These are phyloP conservation scores for Theobroma grandiflorum DNA, from an alignment of 441 rosid species.

Conservation along the genomic window DNA sequence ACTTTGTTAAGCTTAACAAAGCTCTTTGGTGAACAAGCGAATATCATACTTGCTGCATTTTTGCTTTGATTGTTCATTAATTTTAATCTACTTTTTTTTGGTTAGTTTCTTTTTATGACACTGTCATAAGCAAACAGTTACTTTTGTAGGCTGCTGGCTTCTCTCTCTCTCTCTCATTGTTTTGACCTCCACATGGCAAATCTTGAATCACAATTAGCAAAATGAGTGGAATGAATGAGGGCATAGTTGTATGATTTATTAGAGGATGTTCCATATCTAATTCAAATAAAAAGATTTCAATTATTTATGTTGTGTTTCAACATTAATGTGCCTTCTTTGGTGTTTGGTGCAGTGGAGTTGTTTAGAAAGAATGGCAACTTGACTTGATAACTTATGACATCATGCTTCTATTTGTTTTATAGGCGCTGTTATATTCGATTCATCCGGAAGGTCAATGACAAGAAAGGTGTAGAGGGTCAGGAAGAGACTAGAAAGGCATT, in stretches of 20 bases:
- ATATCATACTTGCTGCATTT: not conserved
- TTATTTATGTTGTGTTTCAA: not conserved
- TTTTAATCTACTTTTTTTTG: not conserved
- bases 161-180: not conserved
- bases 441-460: constrained; percentile 90
- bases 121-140: not conserved
- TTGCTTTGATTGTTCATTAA: not conserved
- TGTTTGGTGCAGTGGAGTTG: not conserved
- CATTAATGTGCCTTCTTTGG: not conserved
- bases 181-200: not conserved
- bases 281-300: not conserved
- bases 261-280: not conserved
- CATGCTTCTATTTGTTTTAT: constrained; percentile 34
- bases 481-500: constrained; percentile 96
- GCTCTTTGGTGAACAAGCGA: not conserved
- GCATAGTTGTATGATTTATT: not conserved
- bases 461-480: constrained; percentile 88
- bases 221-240: not conserved
- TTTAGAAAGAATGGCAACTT: not conserved
- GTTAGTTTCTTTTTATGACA: not conserved
- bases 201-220: constrained; percentile 1
- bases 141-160: not conserved
- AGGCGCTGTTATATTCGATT: constrained; percentile 97
- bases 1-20: not conserved
- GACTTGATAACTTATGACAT: constrained; percentile 14